A percentile compares a stretch with the other conserved stretches of the same genome.
Conservation (phyloP, 176 grass and related monocot species). For the Stipa capillata region DNA sequence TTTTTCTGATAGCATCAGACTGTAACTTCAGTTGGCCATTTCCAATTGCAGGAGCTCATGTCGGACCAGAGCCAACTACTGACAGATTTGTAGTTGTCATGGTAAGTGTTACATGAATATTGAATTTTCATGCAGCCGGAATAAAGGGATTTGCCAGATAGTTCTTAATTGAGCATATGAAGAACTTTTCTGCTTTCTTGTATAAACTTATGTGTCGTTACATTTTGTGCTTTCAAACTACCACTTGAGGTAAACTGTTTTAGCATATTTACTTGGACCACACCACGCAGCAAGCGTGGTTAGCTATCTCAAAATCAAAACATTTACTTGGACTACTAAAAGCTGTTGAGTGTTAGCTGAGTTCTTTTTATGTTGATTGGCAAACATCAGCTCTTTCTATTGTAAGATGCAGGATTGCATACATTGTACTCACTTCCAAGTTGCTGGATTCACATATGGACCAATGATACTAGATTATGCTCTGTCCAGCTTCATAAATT, state of each 20-base stretch:
- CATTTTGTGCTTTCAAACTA: background rate
- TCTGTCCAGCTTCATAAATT: background rate
- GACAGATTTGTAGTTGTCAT: conserved; percentile 94
- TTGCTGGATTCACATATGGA: background rate
- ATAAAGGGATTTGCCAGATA: background rate
- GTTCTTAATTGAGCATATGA: background rate
- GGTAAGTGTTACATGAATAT: conserved; percentile 39
- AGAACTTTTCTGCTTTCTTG: background rate
- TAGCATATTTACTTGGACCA: background rate
- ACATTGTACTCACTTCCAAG: background rate
- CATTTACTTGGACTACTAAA: background rate
- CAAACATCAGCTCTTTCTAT: background rate
- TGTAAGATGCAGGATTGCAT: background rate
- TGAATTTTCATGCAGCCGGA: background rate
- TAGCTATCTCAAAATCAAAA: too few relatives aligned
- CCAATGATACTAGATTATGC: background rate
- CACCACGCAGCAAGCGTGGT: too few relatives aligned
- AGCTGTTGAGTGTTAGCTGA: background rate
- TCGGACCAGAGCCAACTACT: conserved; percentile 92
- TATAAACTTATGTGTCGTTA: too few relatives aligned
- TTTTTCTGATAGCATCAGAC: background rate
- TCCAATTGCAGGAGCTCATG: conserved; percentile 65
- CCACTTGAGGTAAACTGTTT: background rate
- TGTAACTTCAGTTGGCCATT: background rate
- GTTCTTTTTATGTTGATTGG: background rate